phyloP scores from a whole-genome alignment of 768 basidiomycete genomes.

The Mycena rosella region DNA sequence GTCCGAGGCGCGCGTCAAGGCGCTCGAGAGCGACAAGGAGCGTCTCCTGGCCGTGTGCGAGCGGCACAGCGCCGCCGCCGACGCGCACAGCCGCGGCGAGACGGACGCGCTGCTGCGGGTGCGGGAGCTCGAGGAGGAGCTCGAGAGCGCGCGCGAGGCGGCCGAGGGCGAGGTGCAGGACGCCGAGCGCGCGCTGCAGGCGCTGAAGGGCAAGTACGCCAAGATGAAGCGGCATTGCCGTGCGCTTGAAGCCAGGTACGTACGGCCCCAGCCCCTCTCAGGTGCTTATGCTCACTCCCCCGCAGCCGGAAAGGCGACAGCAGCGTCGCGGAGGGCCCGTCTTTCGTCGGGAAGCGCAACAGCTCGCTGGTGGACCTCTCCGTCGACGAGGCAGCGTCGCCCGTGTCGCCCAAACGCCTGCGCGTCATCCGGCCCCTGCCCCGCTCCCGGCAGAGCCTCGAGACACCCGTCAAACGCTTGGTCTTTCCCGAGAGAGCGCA shows the following conservation, averaged over 20 bases:
- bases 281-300: neutral
- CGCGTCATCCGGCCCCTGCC: slow-evolving; percentile 35
- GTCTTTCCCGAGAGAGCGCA: neutral
- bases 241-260: slow-evolving; percentile 29
- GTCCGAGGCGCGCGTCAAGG: slow-evolving; percentile 54
- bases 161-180: slow-evolving; percentile 17
- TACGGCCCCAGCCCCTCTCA: neutral
- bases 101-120: slow-evolving; percentile 36
- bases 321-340: neutral
- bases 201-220: slow-evolving; percentile 37
- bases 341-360: slow-evolving; percentile 15
- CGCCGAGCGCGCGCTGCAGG: neutral
- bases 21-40: slow-evolving; percentile 56
- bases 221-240: slow-evolving; percentile 38
- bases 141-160: slow-evolving; percentile 1
- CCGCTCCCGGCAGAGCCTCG: slow-evolving; percentile 20
- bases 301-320: neutral
- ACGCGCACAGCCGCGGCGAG: slow-evolving; percentile 48
- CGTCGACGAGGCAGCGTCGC: slow-evolving; percentile 5
- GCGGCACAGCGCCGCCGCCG: slow-evolving; percentile 49
- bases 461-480: neutral
- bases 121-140: slow-evolving; percentile 20
- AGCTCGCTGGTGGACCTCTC: slow-evolving; percentile 22
- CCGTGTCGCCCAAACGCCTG: slow-evolving; percentile 31
- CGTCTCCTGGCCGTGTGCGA: slow-evolving; percentile 60